Evolutionary conservation across 305 asterid species (phyloP).

Genomic region (Solanum hybrid): DNA sequence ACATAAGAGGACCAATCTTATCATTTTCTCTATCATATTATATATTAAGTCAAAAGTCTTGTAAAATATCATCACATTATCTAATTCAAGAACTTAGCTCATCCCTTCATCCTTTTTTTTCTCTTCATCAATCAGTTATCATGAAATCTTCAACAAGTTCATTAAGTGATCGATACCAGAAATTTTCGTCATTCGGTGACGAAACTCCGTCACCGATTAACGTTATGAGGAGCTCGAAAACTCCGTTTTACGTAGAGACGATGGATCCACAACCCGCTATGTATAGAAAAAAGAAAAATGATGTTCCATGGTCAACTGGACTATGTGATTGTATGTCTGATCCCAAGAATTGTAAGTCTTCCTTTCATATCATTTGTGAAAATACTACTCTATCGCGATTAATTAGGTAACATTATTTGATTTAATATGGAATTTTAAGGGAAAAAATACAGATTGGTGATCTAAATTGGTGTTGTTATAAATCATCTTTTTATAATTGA

Average conservation of each 20-base stretch:
- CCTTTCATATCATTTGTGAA: constrained; percentile 7
- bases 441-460: no score
- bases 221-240: neutral
- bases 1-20: neutral
- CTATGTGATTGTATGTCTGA: constrained; percentile 28
- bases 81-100: neutral
- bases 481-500: no score
- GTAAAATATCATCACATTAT: neutral
- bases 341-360: constrained; percentile 24
- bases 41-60: neutral
- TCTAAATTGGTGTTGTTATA: no score
- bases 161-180: neutral
- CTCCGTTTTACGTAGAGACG: neutral
- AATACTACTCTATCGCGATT: rapidly evolving
- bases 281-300: constrained; percentile 5
- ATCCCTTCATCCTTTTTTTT: neutral
- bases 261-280: neutral
- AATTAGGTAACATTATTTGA: no score
- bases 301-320: constrained; percentile 32
- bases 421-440: no score
- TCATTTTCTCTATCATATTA: neutral
- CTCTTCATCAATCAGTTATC: neutral
- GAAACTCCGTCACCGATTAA: neutral
- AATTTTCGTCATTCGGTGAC: neutral
- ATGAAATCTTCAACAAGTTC: constrained; percentile 8